These are phyloP conservation scores for Neoscytalidium dimidiatum DNA, from an alignment of 2,329 filamentous ascomycete genomes.

Conservation along the genomic window DNA sequence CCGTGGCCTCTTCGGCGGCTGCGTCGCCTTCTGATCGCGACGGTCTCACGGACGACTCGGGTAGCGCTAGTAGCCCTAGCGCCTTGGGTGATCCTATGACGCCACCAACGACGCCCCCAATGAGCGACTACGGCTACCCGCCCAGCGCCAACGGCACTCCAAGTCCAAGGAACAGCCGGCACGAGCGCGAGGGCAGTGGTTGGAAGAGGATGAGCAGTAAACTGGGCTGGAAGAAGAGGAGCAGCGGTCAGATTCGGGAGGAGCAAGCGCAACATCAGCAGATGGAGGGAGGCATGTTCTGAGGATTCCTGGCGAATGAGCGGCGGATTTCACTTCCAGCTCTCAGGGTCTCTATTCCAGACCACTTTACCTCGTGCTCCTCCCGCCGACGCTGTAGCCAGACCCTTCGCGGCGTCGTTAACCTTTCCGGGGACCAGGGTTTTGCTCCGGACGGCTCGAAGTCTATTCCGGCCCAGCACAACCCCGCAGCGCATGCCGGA, in stretches of 20 bases:
- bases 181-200: conserved; percentile 35
- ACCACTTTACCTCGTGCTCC: neutral
- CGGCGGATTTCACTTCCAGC: neutral
- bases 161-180: conserved; percentile 39
- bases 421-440: conserved; percentile 7
- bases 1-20: conserved; percentile 25
- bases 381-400: conserved; percentile 2
- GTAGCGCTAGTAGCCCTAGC: conserved; percentile 46
- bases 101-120: conserved; percentile 71
- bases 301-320: neutral
- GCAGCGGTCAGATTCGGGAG: conserved; percentile 17
- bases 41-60: conserved; percentile 64
- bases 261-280: conserved; percentile 16
- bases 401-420: conserved; percentile 10
- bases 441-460: conserved; percentile 3
- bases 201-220: conserved; percentile 45
- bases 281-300: conserved; percentile 20
- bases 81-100: conserved; percentile 54
- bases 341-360: conserved; percentile 9
- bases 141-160: conserved; percentile 32
- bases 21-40: conserved; percentile 26
- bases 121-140: conserved; percentile 29
- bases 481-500: conserved; percentile 10
- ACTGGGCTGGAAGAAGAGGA: conserved; percentile 40
- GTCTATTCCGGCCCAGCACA: conserved; percentile 5